Conservation (phyloP, 106 monocot genomes). For the Apostasia shenzhenica region DNA sequence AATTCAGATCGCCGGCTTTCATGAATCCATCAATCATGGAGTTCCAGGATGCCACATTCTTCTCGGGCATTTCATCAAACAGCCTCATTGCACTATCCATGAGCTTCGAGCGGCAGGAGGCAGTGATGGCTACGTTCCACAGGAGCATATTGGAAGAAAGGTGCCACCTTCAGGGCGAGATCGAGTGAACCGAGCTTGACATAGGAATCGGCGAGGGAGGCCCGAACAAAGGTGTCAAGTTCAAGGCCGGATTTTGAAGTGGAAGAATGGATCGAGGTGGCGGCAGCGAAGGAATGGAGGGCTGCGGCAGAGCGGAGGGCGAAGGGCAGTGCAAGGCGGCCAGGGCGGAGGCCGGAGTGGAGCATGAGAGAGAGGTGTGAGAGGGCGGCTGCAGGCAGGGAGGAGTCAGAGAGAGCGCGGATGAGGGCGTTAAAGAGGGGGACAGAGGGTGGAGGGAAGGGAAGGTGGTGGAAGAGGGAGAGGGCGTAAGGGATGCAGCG, state of each 20-base stretch:
- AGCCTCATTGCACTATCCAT: slow-evolving; percentile 5
- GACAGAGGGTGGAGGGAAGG: slow-evolving; percentile 7
- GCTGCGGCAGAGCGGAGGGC: slow-evolving; percentile 24
- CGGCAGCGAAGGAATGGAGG: neutral
- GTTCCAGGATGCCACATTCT: slow-evolving; percentile 28
- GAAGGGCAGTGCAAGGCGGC: slow-evolving; percentile 25
- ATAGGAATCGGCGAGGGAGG: slow-evolving; percentile 30
- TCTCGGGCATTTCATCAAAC: slow-evolving; percentile 23
- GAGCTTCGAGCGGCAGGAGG: neutral
- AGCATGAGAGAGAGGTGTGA: slow-evolving; percentile 17
- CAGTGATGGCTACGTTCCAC: slow-evolving; percentile 34
- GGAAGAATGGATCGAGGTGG: neutral
- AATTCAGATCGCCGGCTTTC: slow-evolving; percentile 13
- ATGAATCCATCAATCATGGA: slow-evolving; percentile 27
- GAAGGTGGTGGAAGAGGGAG: slow-evolving; percentile 16
- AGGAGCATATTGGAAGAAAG: slow-evolving; percentile 14
- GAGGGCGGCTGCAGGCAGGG: slow-evolving; percentile 7
- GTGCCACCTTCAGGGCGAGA: slow-evolving; percentile 22
- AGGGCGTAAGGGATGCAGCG: slow-evolving; percentile 9
- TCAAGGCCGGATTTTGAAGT: slow-evolving; percentile 10
- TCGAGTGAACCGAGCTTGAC: slow-evolving; percentile 7
- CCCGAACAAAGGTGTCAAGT: slow-evolving; percentile 35
- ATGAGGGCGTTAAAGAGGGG: slow-evolving; percentile 23
- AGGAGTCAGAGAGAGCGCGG: slow-evolving; percentile 19
- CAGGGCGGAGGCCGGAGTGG: slow-evolving; percentile 15